A percentile compares a stretch with the other conserved stretches of the same genome.
Conservation (phyloP, 192 early-diverging fungal genomes). For the Backusella australiensis region DNA sequence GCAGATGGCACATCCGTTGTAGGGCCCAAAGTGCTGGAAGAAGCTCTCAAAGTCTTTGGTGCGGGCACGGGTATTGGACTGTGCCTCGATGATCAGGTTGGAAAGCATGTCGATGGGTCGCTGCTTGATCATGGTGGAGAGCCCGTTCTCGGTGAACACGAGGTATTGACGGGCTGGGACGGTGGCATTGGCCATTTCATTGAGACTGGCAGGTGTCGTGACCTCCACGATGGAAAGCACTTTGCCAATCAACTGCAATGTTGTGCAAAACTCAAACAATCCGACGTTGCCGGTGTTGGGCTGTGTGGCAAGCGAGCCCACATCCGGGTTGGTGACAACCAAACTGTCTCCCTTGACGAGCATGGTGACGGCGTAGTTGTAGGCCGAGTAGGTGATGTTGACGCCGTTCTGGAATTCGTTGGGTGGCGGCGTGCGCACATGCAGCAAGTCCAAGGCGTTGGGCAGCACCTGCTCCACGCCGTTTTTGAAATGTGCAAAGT, state of each 20-base stretch:
- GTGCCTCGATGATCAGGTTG: conserved; percentile 42
- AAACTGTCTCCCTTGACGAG: conserved; percentile 51
- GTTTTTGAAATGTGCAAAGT: conserved; percentile 55
- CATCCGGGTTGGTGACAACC: conserved; percentile 58
- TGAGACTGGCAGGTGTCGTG: conserved; percentile 40
- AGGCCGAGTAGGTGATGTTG: conserved; percentile 42
- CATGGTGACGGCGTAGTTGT: conserved; percentile 56
- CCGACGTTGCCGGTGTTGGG: not conserved
- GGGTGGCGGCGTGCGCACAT: conserved; percentile 70
- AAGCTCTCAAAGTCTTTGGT: not conserved
- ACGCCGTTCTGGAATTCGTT: conserved; percentile 16
- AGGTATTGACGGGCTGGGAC: conserved; percentile 59
- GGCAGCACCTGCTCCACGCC: conserved; percentile 34
- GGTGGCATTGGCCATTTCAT: conserved; percentile 64
- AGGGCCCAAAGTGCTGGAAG: not conserved
- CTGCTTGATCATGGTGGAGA: conserved; percentile 63
- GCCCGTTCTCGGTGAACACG: conserved; percentile 75
- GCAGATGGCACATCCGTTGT: not conserved
- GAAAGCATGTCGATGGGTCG: conserved; percentile 76
- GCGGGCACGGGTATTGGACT: not conserved
- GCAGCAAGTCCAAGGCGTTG: conserved; percentile 57
- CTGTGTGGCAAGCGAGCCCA: conserved; percentile 51
- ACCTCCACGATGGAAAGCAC: conserved; percentile 80
- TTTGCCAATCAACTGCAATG: conserved; percentile 69
- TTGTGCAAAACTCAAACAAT: conserved; percentile 49